Conservation (phyloP, 495 filamentous ascomycete genomes). For the Xylaria venustula region DNA sequence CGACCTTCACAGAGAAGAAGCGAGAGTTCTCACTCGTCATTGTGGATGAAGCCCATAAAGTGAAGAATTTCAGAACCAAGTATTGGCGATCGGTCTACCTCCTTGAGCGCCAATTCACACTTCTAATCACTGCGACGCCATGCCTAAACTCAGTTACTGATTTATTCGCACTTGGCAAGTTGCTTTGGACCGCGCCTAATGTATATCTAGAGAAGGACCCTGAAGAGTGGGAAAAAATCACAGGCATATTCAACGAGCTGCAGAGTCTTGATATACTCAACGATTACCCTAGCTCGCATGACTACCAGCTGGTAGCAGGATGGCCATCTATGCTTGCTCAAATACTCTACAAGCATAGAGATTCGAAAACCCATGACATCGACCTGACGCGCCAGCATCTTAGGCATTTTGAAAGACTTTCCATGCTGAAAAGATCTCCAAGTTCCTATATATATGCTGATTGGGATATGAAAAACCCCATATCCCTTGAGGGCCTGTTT, state of each 20-base stretch:
- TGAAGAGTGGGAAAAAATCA: neutral
- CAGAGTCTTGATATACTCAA: conserved; percentile 12
- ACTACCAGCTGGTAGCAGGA: conserved; percentile 21
- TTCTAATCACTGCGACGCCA: conserved; percentile 28
- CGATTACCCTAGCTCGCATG: neutral
- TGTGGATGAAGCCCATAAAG: conserved; percentile 28
- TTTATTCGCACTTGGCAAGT: conserved; percentile 18
- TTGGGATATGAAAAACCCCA: conserved; percentile 7
- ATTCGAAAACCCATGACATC: conserved; percentile 3
- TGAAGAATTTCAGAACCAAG: conserved; percentile 12
- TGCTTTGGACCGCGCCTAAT: conserved; percentile 20
- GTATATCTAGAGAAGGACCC: conserved; percentile 1
- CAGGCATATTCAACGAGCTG: neutral
- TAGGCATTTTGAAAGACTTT: conserved; percentile 23
- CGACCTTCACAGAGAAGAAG: conserved; percentile 12
- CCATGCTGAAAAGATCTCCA: conserved; percentile 26
- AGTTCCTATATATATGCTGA: conserved; percentile 20
- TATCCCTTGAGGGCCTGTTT: conserved; percentile 24
- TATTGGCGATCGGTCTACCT: conserved; percentile 23
- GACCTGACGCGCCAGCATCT: conserved; percentile 16
- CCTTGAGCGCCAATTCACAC: conserved; percentile 22
- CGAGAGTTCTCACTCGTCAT: conserved; percentile 27
- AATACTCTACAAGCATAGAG: conserved; percentile 2
- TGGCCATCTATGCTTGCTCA: conserved; percentile 13
- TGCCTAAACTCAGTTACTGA: conserved; percentile 23